These are phyloP conservation scores for Escallonia herrerae DNA, from an alignment of 129 eudicot species.

Conservation along the genomic window DNA sequence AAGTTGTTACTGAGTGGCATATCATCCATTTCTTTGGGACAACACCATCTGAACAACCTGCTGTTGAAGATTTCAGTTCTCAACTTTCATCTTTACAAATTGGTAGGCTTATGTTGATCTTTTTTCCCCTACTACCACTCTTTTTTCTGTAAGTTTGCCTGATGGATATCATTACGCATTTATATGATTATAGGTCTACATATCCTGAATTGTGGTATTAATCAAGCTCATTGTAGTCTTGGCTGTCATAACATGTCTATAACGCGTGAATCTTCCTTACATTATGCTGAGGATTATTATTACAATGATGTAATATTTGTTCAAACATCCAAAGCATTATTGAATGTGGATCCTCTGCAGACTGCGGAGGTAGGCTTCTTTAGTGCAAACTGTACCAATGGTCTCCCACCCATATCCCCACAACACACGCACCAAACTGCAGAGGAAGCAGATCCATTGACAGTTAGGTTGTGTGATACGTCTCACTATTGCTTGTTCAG, in stretches of 20 bases:
- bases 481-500: constrained; percentile 23
- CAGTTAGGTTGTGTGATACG: no score
- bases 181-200: background rate
- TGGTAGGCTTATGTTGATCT: constrained; percentile 38
- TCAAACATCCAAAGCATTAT: no score
- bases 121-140: background rate
- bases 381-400: no score
- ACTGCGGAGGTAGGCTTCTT: no score
- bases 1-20: constrained; percentile 85
- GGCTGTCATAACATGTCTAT: background rate
- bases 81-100: constrained; percentile 76
- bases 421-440: no score
- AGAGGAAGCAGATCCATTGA: no score
- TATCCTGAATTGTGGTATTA: no score
- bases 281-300: background rate
- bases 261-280: background rate
- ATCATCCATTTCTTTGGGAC: constrained; percentile 72
- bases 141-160: background rate
- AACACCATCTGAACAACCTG: constrained; percentile 73
- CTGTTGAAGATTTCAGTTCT: constrained; percentile 77
- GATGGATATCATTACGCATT: background rate
- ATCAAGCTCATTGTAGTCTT: background rate
- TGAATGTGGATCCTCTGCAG: no score
- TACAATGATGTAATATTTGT: no score
- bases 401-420: no score